Percentiles rank a stretch among this genome's conserved stretches.
These are phyloP conservation scores for Paracoccidioides lutzii DNA, from an alignment of 2,329 filamentous ascomycete genomes.

Conservation along the genomic window DNA sequence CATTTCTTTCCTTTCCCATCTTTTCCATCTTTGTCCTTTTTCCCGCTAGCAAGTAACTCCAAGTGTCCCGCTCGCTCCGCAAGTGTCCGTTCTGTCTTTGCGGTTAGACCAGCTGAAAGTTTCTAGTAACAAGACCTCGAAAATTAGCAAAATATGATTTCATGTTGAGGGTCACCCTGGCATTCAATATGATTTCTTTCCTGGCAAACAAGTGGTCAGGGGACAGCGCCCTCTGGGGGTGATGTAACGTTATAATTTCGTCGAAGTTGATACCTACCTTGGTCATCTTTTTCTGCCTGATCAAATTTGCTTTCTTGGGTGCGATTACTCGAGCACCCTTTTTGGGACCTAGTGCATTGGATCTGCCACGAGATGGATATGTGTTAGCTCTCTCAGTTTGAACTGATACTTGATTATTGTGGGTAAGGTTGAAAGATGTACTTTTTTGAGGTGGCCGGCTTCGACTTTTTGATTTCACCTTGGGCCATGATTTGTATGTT, in stretches of 20 bases:
- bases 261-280: slow-evolving; percentile 34
- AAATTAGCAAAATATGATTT: neutral
- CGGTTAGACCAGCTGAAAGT: slow-evolving; percentile 48
- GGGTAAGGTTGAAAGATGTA: slow-evolving; percentile 13
- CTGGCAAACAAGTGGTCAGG: neutral
- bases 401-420: no score
- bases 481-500: slow-evolving; percentile 31
- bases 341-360: slow-evolving; percentile 36
- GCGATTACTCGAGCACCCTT: slow-evolving; percentile 51
- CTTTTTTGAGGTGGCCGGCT: slow-evolving; percentile 26
- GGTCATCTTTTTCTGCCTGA: slow-evolving; percentile 49
- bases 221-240: neutral
- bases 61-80: slow-evolving; percentile 57
- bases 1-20: slow-evolving; percentile 6
- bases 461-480: slow-evolving; percentile 34
- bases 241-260: neutral
- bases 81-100: slow-evolving; percentile 54
- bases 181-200: neutral
- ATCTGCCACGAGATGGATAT: slow-evolving; percentile 11
- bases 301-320: slow-evolving; percentile 50
- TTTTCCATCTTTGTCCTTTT: slow-evolving; percentile 39
- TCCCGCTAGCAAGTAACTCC: slow-evolving; percentile 54
- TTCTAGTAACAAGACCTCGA: slow-evolving; percentile 31
- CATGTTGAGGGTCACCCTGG: neutral
- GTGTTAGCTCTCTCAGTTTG: neutral